Evolutionary conservation across 2,329 filamentous ascomycete species (phyloP).

Genomic region (Aaosphaeria arxii): DNA sequence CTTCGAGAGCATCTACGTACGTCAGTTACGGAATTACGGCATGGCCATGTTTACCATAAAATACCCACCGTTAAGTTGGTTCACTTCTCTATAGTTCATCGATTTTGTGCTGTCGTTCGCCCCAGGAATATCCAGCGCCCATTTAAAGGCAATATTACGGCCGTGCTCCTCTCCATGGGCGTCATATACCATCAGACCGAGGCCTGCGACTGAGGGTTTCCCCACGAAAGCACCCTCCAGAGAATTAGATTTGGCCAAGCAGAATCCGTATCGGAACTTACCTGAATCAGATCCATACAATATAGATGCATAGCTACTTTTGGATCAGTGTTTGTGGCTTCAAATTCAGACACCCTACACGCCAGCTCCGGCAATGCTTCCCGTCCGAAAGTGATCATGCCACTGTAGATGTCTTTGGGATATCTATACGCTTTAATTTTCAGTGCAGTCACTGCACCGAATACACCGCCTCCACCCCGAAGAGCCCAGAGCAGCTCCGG

Average conservation of each 20-base stretch:
- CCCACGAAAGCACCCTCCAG: slow-evolving; percentile 12
- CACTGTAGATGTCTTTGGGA: slow-evolving; percentile 16
- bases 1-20: slow-evolving; percentile 4
- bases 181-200: slow-evolving; percentile 27
- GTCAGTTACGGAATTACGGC: background rate
- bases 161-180: slow-evolving; percentile 29
- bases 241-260: too few species aligned
- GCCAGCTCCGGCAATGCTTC: slow-evolving; percentile 8
- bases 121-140: slow-evolving; percentile 23
- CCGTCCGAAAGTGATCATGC: slow-evolving; percentile 8
- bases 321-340: slow-evolving; percentile 17
- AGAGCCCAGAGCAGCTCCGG: slow-evolving; percentile 43
- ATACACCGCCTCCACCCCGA: slow-evolving; percentile 39
- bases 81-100: slow-evolving; percentile 18
- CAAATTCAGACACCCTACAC: slow-evolving; percentile 19
- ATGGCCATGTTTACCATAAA: background rate
- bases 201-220: slow-evolving; percentile 11
- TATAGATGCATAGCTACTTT: slow-evolving; percentile 27
- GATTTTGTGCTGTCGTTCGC: slow-evolving; percentile 16
- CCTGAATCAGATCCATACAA: slow-evolving; percentile 12
- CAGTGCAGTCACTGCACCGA: slow-evolving; percentile 25
- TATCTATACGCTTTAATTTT: slow-evolving; percentile 26
- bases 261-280: too few species aligned
- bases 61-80: slow-evolving; percentile 14
- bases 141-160: slow-evolving; percentile 22